phyloP scores from a whole-genome alignment of 148 eudicot genomes.

The Rhododendron henanense region DNA sequence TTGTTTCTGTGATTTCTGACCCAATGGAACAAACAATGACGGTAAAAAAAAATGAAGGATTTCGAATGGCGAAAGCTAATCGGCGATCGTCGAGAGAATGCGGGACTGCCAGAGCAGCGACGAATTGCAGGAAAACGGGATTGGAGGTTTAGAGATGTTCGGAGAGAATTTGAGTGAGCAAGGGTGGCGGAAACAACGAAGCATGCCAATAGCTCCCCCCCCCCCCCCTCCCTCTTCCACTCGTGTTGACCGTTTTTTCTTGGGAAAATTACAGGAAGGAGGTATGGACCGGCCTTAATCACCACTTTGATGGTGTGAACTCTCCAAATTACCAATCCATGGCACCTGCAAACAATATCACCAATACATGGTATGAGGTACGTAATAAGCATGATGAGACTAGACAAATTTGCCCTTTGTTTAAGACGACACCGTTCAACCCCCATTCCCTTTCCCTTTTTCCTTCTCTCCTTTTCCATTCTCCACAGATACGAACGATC shows the following conservation, averaged over 20 bases:
- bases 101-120: background rate
- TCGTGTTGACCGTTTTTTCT: background rate
- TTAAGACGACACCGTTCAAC: too few species aligned
- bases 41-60: background rate
- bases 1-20: background rate
- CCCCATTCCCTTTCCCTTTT: too few species aligned
- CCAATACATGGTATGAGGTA: too few species aligned
- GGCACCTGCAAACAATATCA: too few species aligned
- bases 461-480: too few species aligned
- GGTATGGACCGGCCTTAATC: too few species aligned
- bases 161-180: background rate
- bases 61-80: background rate
- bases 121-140: background rate
- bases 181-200: background rate
- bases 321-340: too few species aligned
- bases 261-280: too few species aligned
- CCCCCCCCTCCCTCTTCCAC: background rate
- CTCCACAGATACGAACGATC: too few species aligned
- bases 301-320: too few species aligned
- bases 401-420: too few species aligned
- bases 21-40: background rate
- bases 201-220: background rate
- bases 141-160: background rate
- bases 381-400: too few species aligned
- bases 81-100: background rate